Evolutionary conservation across 768 basidiomycete species (phyloP).

Genomic region (Trametes villosa): DNA sequence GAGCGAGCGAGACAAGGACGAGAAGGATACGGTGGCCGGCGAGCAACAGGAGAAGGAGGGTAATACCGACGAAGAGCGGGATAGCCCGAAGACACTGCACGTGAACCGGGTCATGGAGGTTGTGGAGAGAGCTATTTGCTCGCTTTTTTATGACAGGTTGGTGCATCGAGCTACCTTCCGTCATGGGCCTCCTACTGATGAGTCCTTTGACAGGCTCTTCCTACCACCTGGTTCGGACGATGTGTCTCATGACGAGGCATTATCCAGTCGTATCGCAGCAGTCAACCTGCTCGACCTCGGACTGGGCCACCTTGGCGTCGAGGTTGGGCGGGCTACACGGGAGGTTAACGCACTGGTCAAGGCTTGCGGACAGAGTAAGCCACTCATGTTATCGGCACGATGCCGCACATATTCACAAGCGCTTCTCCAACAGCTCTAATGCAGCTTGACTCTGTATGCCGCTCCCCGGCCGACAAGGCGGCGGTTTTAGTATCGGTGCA

Average conservation of each 20-base stretch:
- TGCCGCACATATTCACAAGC: neutral
- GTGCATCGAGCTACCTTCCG: conserved; percentile 22
- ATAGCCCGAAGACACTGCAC: conserved; percentile 45
- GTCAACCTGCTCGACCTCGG: conserved; percentile 89
- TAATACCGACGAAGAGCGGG: conserved; percentile 38
- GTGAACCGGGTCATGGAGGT: conserved; percentile 68
- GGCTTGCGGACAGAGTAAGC: conserved; percentile 78
- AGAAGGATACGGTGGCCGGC: conserved; percentile 22
- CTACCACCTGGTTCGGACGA: conserved; percentile 77
- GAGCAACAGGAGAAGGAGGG: conserved; percentile 32
- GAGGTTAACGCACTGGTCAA: conserved; percentile 67
- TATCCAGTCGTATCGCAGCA: conserved; percentile 88
- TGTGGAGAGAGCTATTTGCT: conserved; percentile 74
- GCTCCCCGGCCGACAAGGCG: conserved; percentile 79
- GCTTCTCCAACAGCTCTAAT: conserved; percentile 47
- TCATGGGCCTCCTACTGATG: neutral
- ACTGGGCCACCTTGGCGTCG: conserved; percentile 87
- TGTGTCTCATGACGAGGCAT: conserved; percentile 84
- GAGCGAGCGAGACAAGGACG: conserved; percentile 21
- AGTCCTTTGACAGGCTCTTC: conserved; percentile 60
- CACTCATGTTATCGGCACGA: neutral
- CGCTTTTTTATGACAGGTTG: conserved; percentile 84
- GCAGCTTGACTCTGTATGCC: conserved; percentile 50
- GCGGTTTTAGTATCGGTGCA: conserved; percentile 82
- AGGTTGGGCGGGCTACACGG: conserved; percentile 57